Conservation (phyloP, 352 stramenopile species). For the Phytophthora niederhauseri region DNA sequence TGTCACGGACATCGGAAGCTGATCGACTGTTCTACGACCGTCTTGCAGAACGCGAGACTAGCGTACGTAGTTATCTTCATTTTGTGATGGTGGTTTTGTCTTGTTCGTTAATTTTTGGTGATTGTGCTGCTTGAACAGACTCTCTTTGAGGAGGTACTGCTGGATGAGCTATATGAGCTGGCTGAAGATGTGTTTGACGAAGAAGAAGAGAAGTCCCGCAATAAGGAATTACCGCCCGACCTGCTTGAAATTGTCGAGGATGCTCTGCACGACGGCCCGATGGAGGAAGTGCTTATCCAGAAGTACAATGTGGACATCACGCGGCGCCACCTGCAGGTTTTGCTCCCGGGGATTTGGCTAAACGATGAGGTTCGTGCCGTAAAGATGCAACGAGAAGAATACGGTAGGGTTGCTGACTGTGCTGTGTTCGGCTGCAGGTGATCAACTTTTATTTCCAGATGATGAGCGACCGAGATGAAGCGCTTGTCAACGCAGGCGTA, state of each 20-base stretch:
- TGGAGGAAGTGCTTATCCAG: constrained; percentile 68
- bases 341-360: constrained; percentile 72
- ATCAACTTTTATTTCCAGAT: constrained; percentile 91
- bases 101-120: neutral
- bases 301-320: constrained; percentile 89
- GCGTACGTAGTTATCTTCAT: constrained; percentile 27
- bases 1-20: constrained; percentile 38
- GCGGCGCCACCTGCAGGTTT: constrained; percentile 70
- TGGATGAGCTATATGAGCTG: constrained; percentile 64
- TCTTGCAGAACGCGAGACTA: constrained; percentile 50
- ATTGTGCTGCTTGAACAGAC: constrained; percentile 30
- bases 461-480: constrained; percentile 72
- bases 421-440: constrained; percentile 35
- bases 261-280: constrained; percentile 58
- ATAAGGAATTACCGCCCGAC: constrained; percentile 67
- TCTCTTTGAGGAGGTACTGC: constrained; percentile 64
- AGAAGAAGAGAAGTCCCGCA: constrained; percentile 49
- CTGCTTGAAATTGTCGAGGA: constrained; percentile 63
- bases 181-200: constrained; percentile 61
- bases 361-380: constrained; percentile 73
- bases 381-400: no score
- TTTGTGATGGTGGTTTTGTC: neutral
- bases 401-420: neutral
- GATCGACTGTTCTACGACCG: constrained; percentile 54
- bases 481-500: constrained; percentile 51